Evolutionary conservation across 2,329 filamentous ascomycete genomes (phyloP), one percentile per base, ranked within the genome.

Genomic region (Fusarium sp.): DNA sequence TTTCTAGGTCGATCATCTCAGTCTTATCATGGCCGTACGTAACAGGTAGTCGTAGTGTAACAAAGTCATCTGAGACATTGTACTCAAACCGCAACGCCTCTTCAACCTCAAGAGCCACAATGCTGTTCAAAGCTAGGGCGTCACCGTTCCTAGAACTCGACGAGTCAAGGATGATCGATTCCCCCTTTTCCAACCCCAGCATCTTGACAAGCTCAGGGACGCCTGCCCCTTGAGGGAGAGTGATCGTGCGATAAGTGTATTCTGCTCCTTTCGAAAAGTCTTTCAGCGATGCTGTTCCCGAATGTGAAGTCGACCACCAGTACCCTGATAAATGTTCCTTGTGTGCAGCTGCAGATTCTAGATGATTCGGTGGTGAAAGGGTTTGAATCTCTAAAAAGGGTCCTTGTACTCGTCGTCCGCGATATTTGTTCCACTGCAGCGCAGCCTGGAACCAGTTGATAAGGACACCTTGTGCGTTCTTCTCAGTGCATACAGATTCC

Each of bases 401-500:
- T 8, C 52, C 66, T n/a, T 55, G 49, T 11, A 59, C 60, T 51
- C 37, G 33, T 39, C 69, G 69, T 42, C 60, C 64, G 9, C 67
- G 69, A 15, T 60, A 58, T 31, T 79, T 72, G 47, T 90, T 91
- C 87, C 91, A 94, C 40, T 78, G 76, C 54, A 83, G 79, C 2
- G 89, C 89, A 73, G 88, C 83, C 6, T 77, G 75, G 84, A 94
- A 96, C 93, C 94, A 97, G 72, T 92, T 93, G 49, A 78, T 78
- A 35, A 97, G 82, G 25, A 97, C 82, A 15, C 81, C 80, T 20
- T 84, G 86, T 3, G 91, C 90, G 61, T 86, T 85, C 5, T 83
- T 79, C 37, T 92, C 91, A 6, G 94, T 96, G 76, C 93, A 97
- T 15, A 93, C 87, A 0, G 93, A 97, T 77, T 97, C 94, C 0